Evolutionary conservation across 2,329 filamentous ascomycete species (phyloP), one percentile per base, ranked within the genome.

Genomic region (Pseudocercospora cruenta): DNA sequence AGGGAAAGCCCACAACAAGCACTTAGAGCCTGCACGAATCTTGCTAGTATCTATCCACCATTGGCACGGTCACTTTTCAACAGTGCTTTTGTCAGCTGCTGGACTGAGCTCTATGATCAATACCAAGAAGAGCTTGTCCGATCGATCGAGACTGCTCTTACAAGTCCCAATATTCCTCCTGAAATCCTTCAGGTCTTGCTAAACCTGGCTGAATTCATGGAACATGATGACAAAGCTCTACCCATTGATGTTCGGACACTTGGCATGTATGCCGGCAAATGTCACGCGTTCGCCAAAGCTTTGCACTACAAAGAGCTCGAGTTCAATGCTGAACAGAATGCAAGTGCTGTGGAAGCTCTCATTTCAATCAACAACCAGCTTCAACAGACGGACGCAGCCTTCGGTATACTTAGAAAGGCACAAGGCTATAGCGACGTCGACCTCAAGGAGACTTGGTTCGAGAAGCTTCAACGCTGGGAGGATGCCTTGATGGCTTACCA

Each of bases 361-460:
- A 99, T 99, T 73, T 95, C 94, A 69, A 99, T 99, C 83, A 99
- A 99, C 81, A 99, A 99, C 77, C 94, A 99, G 78, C 86, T 99
- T 6, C 95, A 99, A 78, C 95, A 99, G 78, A 97, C 95, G 85
- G 95, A 99, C 80, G 96, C 95, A 33, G 96, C 95, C 49, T 98
- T 99, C 72, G 95, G 95, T 79, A 99, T 99, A 67, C 84, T 99
- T 64, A 90, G 95, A 59, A 97, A 97, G 80, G 95, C 95, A 8
- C 95, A 99, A 78, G 88, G 93, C 51, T 99, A 98, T 78, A 92
- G 92, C 72, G 95, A 99, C 75, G 96, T 99, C 31, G 93, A 96
- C 76, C 85, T 99, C 58, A 93, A 96, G 67, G 95, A 99, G 81
- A 97, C 94, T 0, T 99, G 95, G 95, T 99, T 97, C 72, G 96